Conservation (phyloP, 371 early-diverging fungal species). For the Coemansia sp. region DNA sequence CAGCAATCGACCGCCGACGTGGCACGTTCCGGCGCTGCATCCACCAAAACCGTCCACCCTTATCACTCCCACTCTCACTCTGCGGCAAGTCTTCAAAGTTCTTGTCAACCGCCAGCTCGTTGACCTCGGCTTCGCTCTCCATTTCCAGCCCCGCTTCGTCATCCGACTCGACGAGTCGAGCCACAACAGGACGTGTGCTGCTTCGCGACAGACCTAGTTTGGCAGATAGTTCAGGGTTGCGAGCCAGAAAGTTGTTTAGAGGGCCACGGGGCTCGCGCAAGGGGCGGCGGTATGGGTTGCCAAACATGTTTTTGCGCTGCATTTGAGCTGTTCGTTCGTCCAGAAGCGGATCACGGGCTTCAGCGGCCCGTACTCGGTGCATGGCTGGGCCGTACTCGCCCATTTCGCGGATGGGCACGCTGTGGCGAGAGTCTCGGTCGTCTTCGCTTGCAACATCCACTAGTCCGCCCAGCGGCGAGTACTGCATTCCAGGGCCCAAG, state of each 20-base stretch:
- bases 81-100: conserved; percentile 48
- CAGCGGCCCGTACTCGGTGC: conserved; percentile 53
- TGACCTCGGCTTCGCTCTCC: conserved; percentile 54
- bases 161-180: conserved; percentile 16
- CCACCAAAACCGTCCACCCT: conserved; percentile 47
- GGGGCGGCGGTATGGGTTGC: conserved; percentile 62
- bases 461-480: conserved; percentile 36
- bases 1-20: conserved; percentile 44
- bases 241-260: conserved; percentile 31
- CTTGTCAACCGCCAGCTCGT: conserved; percentile 51
- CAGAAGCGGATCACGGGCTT: conserved; percentile 63
- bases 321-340: conserved; percentile 60
- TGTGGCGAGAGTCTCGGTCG: conserved; percentile 60
- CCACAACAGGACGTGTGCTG: not conserved
- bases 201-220: conserved; percentile 25
- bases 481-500: conserved; percentile 20
- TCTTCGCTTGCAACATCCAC: conserved; percentile 49
- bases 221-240: conserved; percentile 41
- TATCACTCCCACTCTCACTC: not conserved
- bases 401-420: conserved; percentile 67
- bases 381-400: conserved; percentile 62
- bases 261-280: conserved; percentile 46
- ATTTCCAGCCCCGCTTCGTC: conserved; percentile 43
- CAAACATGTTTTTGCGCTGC: conserved; percentile 63
- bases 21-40: conserved; percentile 50